These are phyloP conservation scores for Craterostigma plantagineum DNA, from an alignment of 257 asterid species.

Conservation along the genomic window DNA sequence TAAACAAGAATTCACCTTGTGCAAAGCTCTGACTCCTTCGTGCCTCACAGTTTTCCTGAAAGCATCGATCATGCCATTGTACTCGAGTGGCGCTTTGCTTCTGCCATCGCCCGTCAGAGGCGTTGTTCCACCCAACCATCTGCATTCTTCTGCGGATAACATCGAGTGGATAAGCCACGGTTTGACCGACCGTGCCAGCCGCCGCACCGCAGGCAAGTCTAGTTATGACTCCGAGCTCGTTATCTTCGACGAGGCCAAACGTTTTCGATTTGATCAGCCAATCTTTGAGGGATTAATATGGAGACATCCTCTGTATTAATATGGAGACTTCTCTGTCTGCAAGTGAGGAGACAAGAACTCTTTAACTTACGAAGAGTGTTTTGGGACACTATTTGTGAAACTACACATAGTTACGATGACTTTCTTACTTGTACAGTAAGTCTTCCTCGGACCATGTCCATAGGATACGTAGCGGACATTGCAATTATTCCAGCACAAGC, in stretches of 20 bases:
- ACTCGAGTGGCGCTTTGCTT: slow-evolving; percentile 48
- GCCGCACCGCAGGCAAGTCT: slow-evolving; percentile 91
- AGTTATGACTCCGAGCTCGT: slow-evolving; percentile 66
- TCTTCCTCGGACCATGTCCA: slow-evolving; percentile 99
- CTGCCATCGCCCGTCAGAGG: slow-evolving; percentile 75
- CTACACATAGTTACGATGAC: neutral
- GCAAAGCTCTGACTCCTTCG: slow-evolving; percentile 79
- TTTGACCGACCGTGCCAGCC: slow-evolving; percentile 98
- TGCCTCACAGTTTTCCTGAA: slow-evolving; percentile 83
- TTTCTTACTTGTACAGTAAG: slow-evolving; percentile 78
- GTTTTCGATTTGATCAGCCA: slow-evolving; percentile 57
- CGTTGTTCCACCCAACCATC: slow-evolving; percentile 97
- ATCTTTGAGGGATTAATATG: slow-evolving; percentile 89
- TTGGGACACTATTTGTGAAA: neutral
- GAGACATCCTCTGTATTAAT: slow-evolving; percentile 86
- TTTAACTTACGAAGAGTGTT: too few relatives aligned
- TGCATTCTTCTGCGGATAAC: slow-evolving; percentile 97
- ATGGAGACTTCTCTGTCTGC: slow-evolving; percentile 85
- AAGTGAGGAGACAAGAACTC: slow-evolving; percentile 9
- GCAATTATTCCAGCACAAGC: slow-evolving; percentile 99
- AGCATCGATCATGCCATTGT: slow-evolving; percentile 91
- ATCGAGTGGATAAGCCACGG: slow-evolving; percentile 94
- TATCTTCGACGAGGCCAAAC: slow-evolving; percentile 53
- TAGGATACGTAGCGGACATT: slow-evolving; percentile 98
- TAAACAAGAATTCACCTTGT: slow-evolving; percentile 62